Percentiles rank a stretch among this genome's conserved stretches.
Conservation (phyloP, 1,284 basidiomycete species). For the Heterobasidion occidentale region DNA sequence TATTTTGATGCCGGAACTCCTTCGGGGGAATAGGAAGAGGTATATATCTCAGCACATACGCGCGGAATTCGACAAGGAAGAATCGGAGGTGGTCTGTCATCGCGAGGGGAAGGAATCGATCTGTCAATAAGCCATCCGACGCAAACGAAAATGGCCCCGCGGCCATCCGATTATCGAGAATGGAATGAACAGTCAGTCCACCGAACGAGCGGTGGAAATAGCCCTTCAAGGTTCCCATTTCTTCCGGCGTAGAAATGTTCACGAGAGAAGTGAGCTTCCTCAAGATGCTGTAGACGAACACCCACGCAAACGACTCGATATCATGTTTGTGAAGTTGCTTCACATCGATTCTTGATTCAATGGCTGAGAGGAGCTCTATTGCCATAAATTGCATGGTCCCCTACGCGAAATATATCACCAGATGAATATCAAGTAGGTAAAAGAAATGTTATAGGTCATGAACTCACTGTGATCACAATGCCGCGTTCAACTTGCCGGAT, state of each 20-base stretch:
- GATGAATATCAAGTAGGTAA: not conserved
- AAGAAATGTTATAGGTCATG: not conserved
- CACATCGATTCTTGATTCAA: not conserved
- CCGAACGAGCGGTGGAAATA: not conserved
- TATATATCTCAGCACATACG: not conserved
- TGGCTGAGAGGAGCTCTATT: not conserved
- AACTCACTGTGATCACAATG: constrained; percentile 3
- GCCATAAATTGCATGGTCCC: constrained; percentile 11
- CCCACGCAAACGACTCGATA: constrained; percentile 10
- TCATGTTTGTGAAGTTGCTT: constrained; percentile 3
- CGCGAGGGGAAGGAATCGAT: not conserved
- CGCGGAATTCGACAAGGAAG: not conserved
- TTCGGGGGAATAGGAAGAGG: not conserved
- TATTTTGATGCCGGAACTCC: not conserved
- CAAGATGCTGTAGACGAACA: constrained; percentile 1
- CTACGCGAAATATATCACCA: not conserved
- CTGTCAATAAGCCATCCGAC: not conserved
- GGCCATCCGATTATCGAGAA: not conserved
- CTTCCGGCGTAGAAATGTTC: not conserved
- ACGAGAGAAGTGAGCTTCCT: constrained; percentile 3
- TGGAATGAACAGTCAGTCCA: not conserved
- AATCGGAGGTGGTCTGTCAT: not conserved
- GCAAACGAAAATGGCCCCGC: not conserved
- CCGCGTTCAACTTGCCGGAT: not conserved
- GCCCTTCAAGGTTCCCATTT: not conserved